These are phyloP conservation scores for Amylocystis lapponica DNA, from an alignment of 768 basidiomycete species.

Conservation along the genomic window DNA sequence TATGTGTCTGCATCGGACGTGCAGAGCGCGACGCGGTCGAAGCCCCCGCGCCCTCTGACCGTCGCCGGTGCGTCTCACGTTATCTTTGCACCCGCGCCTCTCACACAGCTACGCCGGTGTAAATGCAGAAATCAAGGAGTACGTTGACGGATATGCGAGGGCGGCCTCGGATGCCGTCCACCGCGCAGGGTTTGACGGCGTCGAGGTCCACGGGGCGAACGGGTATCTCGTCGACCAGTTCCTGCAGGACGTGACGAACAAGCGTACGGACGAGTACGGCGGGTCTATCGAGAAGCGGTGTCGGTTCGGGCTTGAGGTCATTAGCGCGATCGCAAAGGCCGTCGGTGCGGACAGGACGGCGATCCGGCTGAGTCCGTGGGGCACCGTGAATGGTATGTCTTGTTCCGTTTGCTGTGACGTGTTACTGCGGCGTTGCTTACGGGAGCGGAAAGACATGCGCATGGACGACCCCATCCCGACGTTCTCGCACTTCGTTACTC, in stretches of 20 bases:
- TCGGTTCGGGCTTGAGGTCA: slow-evolving; percentile 39
- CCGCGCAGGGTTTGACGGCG: slow-evolving; percentile 22
- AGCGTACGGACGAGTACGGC: slow-evolving; percentile 44
- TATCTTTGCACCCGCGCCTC: background rate
- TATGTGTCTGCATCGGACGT: slow-evolving; percentile 16
- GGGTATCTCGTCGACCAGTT: slow-evolving; percentile 37
- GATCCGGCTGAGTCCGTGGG: slow-evolving; percentile 35
- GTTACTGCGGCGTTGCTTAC: no score
- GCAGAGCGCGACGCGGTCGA: slow-evolving; percentile 8
- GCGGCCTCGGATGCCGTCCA: slow-evolving; percentile 26
- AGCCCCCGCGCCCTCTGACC: slow-evolving; percentile 19
- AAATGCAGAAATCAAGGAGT: slow-evolving; percentile 5
- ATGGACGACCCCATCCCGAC: slow-evolving; percentile 51
- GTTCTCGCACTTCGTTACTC: slow-evolving; percentile 41
- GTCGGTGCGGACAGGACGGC: slow-evolving; percentile 35
- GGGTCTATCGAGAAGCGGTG: slow-evolving; percentile 41
- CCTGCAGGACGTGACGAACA: slow-evolving; percentile 33
- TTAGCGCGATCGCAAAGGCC: slow-evolving; percentile 30
- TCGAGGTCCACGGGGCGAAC: slow-evolving; percentile 23
- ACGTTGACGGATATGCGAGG: slow-evolving; percentile 28
- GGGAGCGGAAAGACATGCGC: slow-evolving; percentile 43
- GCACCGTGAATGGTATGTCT: slow-evolving; percentile 23
- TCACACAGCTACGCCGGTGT: background rate
- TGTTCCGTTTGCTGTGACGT: no score
- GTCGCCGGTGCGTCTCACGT: slow-evolving; percentile 5